Evolutionary conservation across 2,329 filamentous ascomycete genomes (phyloP), one percentile per base, ranked within the genome.

Genomic region (Ophiostoma pallidulum): DNA sequence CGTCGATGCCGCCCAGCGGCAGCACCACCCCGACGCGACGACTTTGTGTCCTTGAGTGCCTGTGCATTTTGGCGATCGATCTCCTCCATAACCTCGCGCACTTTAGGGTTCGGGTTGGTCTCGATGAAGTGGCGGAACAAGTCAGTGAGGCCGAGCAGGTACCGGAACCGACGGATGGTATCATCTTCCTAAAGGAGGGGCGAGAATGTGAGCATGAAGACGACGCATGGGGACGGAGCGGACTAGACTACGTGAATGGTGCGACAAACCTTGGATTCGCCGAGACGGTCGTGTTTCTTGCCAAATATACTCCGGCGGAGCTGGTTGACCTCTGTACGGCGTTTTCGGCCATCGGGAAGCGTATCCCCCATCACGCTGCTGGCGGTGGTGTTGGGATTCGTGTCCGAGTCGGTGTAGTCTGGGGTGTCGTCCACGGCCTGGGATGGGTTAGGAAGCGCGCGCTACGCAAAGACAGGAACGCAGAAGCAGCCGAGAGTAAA

Each of bases 41-140:
- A 82, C 57, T 89, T 90, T 66, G 87, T 88, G 9, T 74, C 74
- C 54, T 76, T 84, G 33, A 73, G 72, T 26, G 80, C 77, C 56
- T 89, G 86, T 12, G 77, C 82, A 63, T 97, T 94, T 63, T 95
- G 90, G 40, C 87, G 83, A 66, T 98, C 92, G 59, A 97, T 96
- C 66, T 96, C 87, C 43, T 78, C 77, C 76, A 97, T 92, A 57
- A 96, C 88, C 50, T 94, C 86, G 58, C 91, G 86, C 60, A 97
- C 92, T 58, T 86, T 87, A 14, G 92, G 91, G 61, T 98, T 90
- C 5, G 90, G 91, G 61, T 96, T 98, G 8, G 89, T 88, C 62
- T 97, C 90, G 68, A 98, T 98, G 66, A 98, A 98, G 68, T 98
- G 92, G 55, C 94, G 88, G 71, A 98, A 98, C 18, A 98, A 74